Evolutionary conservation across 495 filamentous ascomycete genomes (phyloP).

Genomic region (Saxispiralis lemnorum): DNA sequence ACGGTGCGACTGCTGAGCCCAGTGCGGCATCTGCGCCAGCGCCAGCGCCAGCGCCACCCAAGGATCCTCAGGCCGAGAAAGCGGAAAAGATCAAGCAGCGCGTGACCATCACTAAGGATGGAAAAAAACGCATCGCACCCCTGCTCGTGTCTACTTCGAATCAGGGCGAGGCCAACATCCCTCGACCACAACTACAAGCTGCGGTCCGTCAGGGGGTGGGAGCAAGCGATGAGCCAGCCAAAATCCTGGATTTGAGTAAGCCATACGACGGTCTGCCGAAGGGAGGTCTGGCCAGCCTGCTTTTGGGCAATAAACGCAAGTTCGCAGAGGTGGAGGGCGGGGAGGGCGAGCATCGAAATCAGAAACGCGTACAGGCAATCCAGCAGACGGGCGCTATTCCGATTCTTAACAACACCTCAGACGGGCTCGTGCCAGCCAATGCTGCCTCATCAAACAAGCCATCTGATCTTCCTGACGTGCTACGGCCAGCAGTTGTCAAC

Average conservation of each 20-base stretch:
- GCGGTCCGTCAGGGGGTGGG: conserved; percentile 38
- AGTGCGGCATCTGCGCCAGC: conserved; percentile 6
- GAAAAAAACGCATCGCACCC: conserved; percentile 87
- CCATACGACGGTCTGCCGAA: conserved; percentile 86
- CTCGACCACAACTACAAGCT: conserved; percentile 64
- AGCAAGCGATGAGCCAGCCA: conserved; percentile 41
- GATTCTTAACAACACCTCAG: conserved; percentile 56
- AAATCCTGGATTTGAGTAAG: conserved; percentile 77
- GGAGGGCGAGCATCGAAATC: conserved; percentile 41
- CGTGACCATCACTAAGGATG: conserved; percentile 88
- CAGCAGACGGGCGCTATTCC: conserved; percentile 39
- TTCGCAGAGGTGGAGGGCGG: conserved; percentile 46
- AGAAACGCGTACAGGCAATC: conserved; percentile 28
- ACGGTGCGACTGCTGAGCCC: conserved; percentile 26
- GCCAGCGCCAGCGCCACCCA: conserved; percentile 4
- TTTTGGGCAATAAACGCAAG: conserved; percentile 88
- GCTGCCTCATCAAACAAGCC: conserved; percentile 1
- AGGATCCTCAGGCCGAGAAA: conserved; percentile 43
- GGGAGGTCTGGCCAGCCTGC: conserved; percentile 65
- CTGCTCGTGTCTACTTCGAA: conserved; percentile 75
- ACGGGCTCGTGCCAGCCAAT: conserved; percentile 45
- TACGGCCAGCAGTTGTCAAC: conserved; percentile 72
- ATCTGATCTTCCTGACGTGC: conserved; percentile 46
- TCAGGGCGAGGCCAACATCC: conserved; percentile 68
- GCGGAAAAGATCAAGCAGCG: conserved; percentile 71